Percentiles rank a stretch among this genome's conserved stretches.
These are phyloP conservation scores for Helenozyma baotianmanensis DNA, from an alignment of 805 yeast species.

Conservation along the genomic window DNA sequence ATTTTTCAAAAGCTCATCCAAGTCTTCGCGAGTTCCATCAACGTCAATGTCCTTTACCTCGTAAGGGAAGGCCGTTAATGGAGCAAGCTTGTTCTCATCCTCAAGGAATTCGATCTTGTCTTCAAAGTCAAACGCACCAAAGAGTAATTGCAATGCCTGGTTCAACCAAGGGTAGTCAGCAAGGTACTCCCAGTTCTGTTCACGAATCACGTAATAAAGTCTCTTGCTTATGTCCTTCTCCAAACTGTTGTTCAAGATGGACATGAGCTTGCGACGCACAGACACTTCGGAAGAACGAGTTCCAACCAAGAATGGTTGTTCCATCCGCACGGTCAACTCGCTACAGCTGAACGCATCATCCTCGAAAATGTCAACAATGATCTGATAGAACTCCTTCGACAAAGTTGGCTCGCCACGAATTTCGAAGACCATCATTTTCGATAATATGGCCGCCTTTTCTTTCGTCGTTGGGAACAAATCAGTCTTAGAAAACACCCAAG, in stretches of 20 bases:
- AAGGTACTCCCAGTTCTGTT: conserved; percentile 94
- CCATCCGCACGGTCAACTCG: conserved; percentile 91
- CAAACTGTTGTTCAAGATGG: conserved; percentile 69
- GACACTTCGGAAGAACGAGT: conserved; percentile 75
- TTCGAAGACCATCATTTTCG: conserved; percentile 92
- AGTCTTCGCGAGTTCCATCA: conserved; percentile 19
- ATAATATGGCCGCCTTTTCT: conserved; percentile 89
- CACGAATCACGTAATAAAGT: conserved; percentile 80
- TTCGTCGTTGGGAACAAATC: conserved; percentile 91
- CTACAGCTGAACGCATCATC: conserved; percentile 73
- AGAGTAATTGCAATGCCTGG: conserved; percentile 83
- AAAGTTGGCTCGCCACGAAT: conserved; percentile 76
- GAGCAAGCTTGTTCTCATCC: conserved; percentile 50
- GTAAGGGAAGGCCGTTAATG: conserved; percentile 41
- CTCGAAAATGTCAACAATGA: conserved; percentile 82
- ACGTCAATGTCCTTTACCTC: conserved; percentile 14
- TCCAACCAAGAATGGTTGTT: conserved; percentile 93
- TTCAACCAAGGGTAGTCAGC: conserved; percentile 94
- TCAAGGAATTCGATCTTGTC: conserved; percentile 42
- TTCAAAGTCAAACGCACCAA: conserved; percentile 65
- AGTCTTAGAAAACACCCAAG: conserved; percentile 82
- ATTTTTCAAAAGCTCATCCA: conserved; percentile 19
- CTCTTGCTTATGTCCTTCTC: conserved; percentile 77
- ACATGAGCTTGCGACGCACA: conserved; percentile 74
- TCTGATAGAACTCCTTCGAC: conserved; percentile 76